These are phyloP conservation scores for Mycena citricolor DNA, from an alignment of 1,284 basidiomycete species.

Conservation along the genomic window DNA sequence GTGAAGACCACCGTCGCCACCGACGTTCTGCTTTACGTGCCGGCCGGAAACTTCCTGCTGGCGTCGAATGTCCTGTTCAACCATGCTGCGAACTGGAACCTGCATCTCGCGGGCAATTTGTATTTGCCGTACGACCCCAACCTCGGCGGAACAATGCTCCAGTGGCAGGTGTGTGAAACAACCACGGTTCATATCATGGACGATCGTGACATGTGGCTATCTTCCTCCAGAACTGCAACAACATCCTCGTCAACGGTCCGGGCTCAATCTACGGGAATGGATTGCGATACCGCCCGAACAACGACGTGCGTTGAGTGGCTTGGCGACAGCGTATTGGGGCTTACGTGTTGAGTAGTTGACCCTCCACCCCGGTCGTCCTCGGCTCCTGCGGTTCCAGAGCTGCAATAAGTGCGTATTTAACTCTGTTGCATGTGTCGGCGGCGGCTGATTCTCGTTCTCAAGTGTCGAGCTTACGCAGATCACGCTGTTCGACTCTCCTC, in stretches of 20 bases:
- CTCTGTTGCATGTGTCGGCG: background rate
- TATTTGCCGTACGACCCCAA: constrained; percentile 21
- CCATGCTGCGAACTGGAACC: constrained; percentile 24
- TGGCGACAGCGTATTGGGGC: too few species aligned
- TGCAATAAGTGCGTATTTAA: constrained; percentile 14
- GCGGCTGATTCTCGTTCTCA: background rate
- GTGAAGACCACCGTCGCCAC: constrained; percentile 20
- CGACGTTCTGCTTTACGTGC: constrained; percentile 23
- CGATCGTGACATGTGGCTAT: too few species aligned
- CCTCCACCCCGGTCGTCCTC: constrained; percentile 15
- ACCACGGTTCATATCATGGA: too few species aligned
- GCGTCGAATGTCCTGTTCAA: constrained; percentile 22
- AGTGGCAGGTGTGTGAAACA: constrained; percentile 23
- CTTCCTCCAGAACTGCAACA: constrained; percentile 21
- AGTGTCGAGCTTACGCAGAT: constrained; percentile 15
- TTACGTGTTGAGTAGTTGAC: constrained; percentile 17
- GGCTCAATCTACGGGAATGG: constrained; percentile 28
- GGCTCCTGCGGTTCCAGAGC: constrained; percentile 17
- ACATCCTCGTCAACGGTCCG: constrained; percentile 24
- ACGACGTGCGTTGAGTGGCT: constrained; percentile 19
- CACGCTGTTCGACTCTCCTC: constrained; percentile 15
- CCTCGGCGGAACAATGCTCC: constrained; percentile 25
- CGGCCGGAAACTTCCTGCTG: constrained; percentile 24
- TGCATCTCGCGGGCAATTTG: constrained; percentile 24
- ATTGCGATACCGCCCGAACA: constrained; percentile 24